A percentile compares a stretch with the other conserved stretches of the same genome.
phyloP scores from a whole-genome alignment of 1,284 basidiomycete genomes.

The Hypsizygus ulmarius region DNA sequence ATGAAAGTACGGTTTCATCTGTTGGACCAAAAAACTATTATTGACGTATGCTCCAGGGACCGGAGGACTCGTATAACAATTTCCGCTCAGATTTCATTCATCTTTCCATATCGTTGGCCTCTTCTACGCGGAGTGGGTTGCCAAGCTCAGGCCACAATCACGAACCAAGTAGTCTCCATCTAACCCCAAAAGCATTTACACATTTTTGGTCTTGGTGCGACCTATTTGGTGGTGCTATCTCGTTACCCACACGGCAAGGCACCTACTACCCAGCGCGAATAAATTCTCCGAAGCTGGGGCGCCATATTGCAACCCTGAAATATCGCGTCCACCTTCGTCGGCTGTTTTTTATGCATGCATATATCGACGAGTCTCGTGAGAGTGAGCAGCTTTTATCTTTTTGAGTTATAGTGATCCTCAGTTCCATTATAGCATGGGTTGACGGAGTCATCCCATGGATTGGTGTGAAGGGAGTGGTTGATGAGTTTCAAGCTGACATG shows the following conservation, averaged over 20 bases:
- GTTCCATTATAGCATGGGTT: slow-evolving; percentile 57
- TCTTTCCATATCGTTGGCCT: slow-evolving; percentile 84
- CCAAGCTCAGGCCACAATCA: slow-evolving; percentile 23
- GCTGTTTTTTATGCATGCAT: slow-evolving; percentile 86
- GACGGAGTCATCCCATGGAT: slow-evolving; percentile 79
- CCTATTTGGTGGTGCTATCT: slow-evolving; percentile 79
- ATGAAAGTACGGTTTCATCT: slow-evolving; percentile 45
- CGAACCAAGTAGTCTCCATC: slow-evolving; percentile 74
- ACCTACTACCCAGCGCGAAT: slow-evolving; percentile 73
- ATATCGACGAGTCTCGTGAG: slow-evolving; percentile 75
- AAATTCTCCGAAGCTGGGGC: slow-evolving; percentile 86
- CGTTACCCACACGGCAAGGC: slow-evolving; percentile 88
- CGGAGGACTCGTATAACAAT: slow-evolving; percentile 78
- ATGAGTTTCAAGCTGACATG: slow-evolving; percentile 84
- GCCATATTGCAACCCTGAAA: slow-evolving; percentile 90
- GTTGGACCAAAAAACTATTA: slow-evolving; percentile 1
- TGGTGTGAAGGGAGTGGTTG: slow-evolving; percentile 82
- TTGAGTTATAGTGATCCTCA: slow-evolving; percentile 11
- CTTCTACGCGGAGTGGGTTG: slow-evolving; percentile 41
- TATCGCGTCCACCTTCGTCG: slow-evolving; percentile 82
- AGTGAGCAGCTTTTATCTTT: slow-evolving; percentile 31
- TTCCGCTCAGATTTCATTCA: slow-evolving; percentile 97
- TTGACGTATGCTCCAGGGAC: slow-evolving; percentile 32
- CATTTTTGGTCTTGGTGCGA: slow-evolving; percentile 95
- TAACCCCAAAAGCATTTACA: slow-evolving; percentile 83